Evolutionary conservation across 2,329 filamentous ascomycete genomes (phyloP).

Genomic region (Botryotinia narcissicola): DNA sequence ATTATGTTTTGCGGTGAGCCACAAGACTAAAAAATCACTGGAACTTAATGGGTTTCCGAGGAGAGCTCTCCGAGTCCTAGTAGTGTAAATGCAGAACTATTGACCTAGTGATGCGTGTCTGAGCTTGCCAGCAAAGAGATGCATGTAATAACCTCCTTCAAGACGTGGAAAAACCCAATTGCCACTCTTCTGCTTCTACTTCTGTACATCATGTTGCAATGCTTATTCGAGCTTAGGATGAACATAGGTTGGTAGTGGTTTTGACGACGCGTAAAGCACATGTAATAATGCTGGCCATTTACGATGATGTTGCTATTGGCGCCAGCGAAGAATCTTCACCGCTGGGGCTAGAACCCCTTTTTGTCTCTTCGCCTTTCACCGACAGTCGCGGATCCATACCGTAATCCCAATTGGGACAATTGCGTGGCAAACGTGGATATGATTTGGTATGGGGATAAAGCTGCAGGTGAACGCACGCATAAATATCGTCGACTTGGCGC

Average conservation of each 20-base stretch:
- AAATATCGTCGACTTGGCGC: constrained; percentile 15
- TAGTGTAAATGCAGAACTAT: neutral
- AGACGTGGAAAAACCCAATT: constrained; percentile 4
- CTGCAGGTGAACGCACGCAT: constrained; percentile 20
- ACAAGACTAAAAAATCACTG: neutral
- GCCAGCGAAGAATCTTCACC: constrained; percentile 20
- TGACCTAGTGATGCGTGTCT: neutral
- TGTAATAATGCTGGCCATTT: neutral
- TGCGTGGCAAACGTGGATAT: constrained; percentile 16
- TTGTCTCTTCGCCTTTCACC: constrained; percentile 19
- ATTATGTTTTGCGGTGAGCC: neutral
- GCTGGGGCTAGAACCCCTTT: constrained; percentile 15
- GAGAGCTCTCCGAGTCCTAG: neutral
- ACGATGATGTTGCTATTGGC: constrained; percentile 9
- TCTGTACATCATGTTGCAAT: constrained; percentile 9
- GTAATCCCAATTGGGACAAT: constrained; percentile 2
- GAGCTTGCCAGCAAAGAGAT: neutral
- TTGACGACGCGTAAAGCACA: neutral
- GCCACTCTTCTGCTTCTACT: neutral
- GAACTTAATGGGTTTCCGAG: neutral
- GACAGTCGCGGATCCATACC: constrained; percentile 10
- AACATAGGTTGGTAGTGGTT: neutral
- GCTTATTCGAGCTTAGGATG: neutral
- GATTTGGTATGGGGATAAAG: constrained; percentile 15
- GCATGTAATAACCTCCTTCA: neutral